Percentiles rank a stretch among this genome's conserved stretches.
Evolutionary conservation across 2,329 filamentous ascomycete genomes (phyloP).

Genomic region (Didymella pomorum): DNA sequence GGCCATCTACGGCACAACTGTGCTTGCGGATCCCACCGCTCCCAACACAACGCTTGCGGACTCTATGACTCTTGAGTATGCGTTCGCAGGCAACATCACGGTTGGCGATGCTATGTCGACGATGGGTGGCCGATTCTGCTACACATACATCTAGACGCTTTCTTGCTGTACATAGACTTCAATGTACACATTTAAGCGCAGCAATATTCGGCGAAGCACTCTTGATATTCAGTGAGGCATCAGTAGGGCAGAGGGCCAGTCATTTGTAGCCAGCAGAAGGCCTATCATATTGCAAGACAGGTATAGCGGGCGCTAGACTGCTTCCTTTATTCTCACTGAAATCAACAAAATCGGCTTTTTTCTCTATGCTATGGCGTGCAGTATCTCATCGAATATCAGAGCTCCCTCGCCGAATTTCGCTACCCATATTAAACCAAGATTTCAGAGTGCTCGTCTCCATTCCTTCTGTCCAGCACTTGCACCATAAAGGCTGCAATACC

Average conservation of each 20-base stretch:
- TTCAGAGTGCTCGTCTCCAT: not conserved
- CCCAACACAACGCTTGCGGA: conserved; percentile 58
- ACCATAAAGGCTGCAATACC: not conserved
- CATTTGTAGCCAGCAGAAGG: no score
- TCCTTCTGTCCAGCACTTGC: not conserved
- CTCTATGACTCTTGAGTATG: conserved; percentile 51
- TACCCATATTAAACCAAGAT: no score
- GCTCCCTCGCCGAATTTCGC: no score
- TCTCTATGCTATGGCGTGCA: no score
- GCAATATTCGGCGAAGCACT: no score
- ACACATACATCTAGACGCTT: conserved; percentile 50
- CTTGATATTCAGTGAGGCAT: no score
- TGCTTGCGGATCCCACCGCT: conserved; percentile 54
- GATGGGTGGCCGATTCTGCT: conserved; percentile 57
- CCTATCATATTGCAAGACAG: no score
- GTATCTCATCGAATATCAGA: no score
- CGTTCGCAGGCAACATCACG: conserved; percentile 42
- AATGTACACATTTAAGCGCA: conserved; percentile 5
- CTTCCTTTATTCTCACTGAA: no score
- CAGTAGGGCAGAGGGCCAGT: no score
- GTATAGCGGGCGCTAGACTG: no score
- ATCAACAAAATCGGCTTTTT: no score
- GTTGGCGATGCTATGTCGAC: conserved; percentile 56
- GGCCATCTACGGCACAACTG: conserved; percentile 54
- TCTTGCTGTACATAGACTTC: conserved; percentile 10